Base-by-base conservation (phyloP, 345 rosid genomes). In the Lenwebbia sp. region DNA sequence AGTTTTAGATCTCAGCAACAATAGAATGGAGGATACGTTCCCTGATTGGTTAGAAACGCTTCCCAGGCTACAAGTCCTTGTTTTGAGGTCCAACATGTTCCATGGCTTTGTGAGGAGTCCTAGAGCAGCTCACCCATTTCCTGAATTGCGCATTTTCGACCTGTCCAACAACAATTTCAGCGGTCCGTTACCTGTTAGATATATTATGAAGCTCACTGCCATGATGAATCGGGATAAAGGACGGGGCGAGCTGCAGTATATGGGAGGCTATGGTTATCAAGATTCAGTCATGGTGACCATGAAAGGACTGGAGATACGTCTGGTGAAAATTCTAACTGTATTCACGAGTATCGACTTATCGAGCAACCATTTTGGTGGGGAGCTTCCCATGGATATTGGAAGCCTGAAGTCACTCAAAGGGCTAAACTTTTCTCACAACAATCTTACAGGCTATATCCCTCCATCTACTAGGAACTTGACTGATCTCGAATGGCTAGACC, bases 231-330 rank as follows among this genome's bases (percentile, higher is more conserved):
- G 6, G 0, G 37, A 60, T 13, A 28, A 28, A 60, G 30, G 19
- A 6, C 10, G 2, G 0, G 40, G 21, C 19, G 7, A 28, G 74
- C 74, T 1, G 0, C 37, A 60, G 0, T 60, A 28, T 13, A 28
- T 60, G 37, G 74, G 74, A 60, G 74, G 4, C 14, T 17, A 3
- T 28, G 0, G 6, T 28, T 28, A 60, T 60, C 21, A 60, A 60
- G 21, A 60, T 60, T 60, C 21, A 13, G 10, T 60, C 21, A 28
- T 3, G 4, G 37, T 60, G 74, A 60, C 40, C 74, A 60, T 28
- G 19, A 60, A 60, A 60, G 74, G 74, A 60, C 8, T 60, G 0
- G 40, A 60, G 40, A 60, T 28, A 60, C 1, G 6, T 4, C 6
- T 14, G 9, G 21, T 60, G 37, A 60, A 6, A 14, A 60, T 28